These are phyloP conservation scores for Lantana camara DNA, from an alignment of 257 asterid genomes.

Conservation along the genomic window DNA sequence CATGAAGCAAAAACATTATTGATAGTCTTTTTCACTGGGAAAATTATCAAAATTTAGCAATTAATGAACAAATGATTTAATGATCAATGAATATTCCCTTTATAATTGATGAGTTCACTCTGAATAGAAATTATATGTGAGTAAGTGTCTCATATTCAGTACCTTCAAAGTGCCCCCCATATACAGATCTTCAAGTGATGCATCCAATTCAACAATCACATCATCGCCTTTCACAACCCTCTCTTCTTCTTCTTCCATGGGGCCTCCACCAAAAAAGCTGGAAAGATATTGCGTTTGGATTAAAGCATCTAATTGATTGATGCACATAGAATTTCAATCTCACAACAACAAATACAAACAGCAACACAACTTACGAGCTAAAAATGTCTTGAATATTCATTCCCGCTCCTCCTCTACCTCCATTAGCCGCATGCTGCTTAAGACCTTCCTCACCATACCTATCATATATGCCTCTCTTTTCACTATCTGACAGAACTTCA, in stretches of 20 bases:
- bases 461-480: conserved; percentile 83
- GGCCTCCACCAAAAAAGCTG: conserved; percentile 93
- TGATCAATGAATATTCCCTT: neutral
- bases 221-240: conserved; percentile 90
- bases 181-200: conserved; percentile 90
- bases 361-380: conserved; percentile 61
- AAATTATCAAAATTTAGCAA: too few species aligned
- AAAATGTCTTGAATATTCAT: conserved; percentile 89
- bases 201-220: conserved; percentile 88
- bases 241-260: conserved; percentile 97
- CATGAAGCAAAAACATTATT: too few species aligned
- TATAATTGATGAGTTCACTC: neutral
- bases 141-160: conserved; percentile 18
- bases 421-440: conserved; percentile 86
- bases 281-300: conserved; percentile 27
- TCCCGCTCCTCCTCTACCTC: conserved; percentile 85
- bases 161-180: conserved; percentile 97
- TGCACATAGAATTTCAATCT: neutral
- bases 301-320: conserved; percentile 16
- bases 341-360: neutral
- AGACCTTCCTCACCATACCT: conserved; percentile 91
- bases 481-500: conserved; percentile 84
- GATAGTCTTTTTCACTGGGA: too few species aligned
- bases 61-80: too few species aligned
- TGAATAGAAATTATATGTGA: neutral